Evolutionary conservation across 2,329 filamentous ascomycete species (phyloP).

Genomic region (Dothistroma pini): DNA sequence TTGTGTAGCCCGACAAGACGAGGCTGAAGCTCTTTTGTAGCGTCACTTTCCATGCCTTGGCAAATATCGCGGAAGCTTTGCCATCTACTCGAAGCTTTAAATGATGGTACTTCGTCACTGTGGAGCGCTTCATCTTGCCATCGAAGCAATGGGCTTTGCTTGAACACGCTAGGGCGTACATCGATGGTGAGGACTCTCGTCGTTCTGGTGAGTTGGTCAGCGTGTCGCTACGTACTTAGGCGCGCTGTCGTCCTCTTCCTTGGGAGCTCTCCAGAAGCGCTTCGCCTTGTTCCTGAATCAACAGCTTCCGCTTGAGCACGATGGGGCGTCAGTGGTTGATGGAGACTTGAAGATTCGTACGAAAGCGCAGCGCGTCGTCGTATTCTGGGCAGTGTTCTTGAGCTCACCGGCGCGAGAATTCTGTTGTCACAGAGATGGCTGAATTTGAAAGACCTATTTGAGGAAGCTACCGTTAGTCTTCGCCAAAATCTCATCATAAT

Average conservation of each 20-base stretch:
- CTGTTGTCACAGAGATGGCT: no score
- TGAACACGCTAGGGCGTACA: not conserved
- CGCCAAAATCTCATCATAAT: conserved; percentile 53
- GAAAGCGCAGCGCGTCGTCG: no score
- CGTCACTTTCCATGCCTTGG: not conserved
- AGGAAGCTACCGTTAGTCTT: conserved; percentile 51
- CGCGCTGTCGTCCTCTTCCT: not conserved
- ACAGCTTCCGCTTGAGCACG: no score
- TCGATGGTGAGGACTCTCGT: not conserved
- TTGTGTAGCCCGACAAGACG: not conserved
- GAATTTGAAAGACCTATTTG: conserved; percentile 26
- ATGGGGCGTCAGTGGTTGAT: no score
- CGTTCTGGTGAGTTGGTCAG: not conserved
- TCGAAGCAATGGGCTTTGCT: not conserved
- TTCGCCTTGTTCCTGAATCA: no score
- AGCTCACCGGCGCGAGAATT: no score
- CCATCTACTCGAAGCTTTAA: not conserved
- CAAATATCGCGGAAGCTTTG: no score
- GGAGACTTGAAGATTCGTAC: no score
- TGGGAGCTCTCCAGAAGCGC: no score
- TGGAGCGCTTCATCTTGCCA: not conserved
- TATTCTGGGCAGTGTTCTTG: no score
- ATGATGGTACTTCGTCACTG: not conserved
- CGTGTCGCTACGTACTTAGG: not conserved
- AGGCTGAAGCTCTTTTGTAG: not conserved